These are phyloP conservation scores for Glebionis coronaria DNA, from an alignment of 129 eudicot genomes.

Conservation along the genomic window DNA sequence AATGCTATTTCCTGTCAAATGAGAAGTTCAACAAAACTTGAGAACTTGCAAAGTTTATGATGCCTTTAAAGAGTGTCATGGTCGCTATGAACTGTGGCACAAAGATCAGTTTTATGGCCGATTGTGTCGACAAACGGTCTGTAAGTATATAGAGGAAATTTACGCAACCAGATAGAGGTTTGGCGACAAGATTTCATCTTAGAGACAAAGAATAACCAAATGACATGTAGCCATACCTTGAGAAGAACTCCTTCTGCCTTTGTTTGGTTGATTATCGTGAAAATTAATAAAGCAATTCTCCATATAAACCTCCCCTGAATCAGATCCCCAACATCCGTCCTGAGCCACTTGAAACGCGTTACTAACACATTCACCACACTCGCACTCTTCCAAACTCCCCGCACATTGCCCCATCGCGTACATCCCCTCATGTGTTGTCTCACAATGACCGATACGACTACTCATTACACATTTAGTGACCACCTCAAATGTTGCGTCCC, in stretches of 20 bases:
- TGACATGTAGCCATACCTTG: conserved; percentile 22
- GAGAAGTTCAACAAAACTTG: background rate
- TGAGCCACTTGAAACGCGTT: conserved; percentile 51
- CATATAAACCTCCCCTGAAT: conserved; percentile 46
- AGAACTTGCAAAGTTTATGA: background rate
- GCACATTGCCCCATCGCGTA: conserved; percentile 49
- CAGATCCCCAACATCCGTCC: conserved; percentile 54
- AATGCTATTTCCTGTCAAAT: conserved; percentile 14
- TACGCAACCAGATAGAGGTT: too few species aligned
- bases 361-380: conserved; percentile 52
- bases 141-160: too few species aligned
- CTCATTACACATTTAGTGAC: conserved; percentile 35
- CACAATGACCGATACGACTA: conserved; percentile 33
- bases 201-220: background rate
- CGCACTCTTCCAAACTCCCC: conserved; percentile 41
- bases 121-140: too few species aligned
- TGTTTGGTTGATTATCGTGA: conserved; percentile 18
- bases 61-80: too few species aligned
- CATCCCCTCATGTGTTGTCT: conserved; percentile 31
- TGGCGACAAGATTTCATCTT: background rate
- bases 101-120: too few species aligned
- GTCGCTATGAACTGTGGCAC: too few species aligned
- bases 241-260: background rate
- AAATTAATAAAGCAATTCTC: conserved; percentile 46
- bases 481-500: conserved; percentile 31